These are phyloP conservation scores for Tulasnella sp. DNA, from an alignment of 768 basidiomycete species.

Conservation along the genomic window DNA sequence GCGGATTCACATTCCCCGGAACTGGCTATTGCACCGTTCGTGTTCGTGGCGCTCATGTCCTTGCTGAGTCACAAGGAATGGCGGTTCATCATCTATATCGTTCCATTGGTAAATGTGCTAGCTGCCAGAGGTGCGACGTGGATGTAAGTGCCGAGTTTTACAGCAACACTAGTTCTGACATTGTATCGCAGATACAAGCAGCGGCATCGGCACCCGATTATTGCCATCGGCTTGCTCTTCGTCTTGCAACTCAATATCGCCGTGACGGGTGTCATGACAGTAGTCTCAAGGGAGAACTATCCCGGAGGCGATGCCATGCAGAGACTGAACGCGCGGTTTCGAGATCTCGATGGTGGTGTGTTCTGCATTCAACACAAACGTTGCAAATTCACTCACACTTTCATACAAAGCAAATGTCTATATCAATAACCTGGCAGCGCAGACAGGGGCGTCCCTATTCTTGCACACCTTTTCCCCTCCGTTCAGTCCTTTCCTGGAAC, in stretches of 20 bases:
- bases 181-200: conserved; percentile 2
- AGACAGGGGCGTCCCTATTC: conserved; percentile 85
- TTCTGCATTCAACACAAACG: not conserved
- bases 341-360: not conserved
- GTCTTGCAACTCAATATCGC: conserved; percentile 42
- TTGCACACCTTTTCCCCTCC: conserved; percentile 55
- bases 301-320: conserved; percentile 72
- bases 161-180: not conserved
- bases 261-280: conserved; percentile 40
- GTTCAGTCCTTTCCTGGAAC: conserved; percentile 24
- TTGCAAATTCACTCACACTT: not conserved
- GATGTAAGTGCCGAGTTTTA: conserved; percentile 39
- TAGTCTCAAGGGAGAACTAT: conserved; percentile 64
- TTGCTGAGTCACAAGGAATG: conserved; percentile 88
- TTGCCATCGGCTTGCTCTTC: conserved; percentile 35
- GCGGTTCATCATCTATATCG: conserved; percentile 84
- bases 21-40: conserved; percentile 40
- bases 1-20: conserved; percentile 39
- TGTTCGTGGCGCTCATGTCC: conserved; percentile 55
- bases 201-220: conserved; percentile 30
- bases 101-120: conserved; percentile 69
- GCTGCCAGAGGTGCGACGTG: conserved; percentile 53
- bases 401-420: conserved; percentile 47
- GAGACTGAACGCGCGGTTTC: conserved; percentile 38
- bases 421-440: conserved; percentile 73